Percentiles rank a stretch among this genome's conserved stretches.
Conservation (phyloP, 371 early-diverging fungal species). For the Mortierella sp. region DNA sequence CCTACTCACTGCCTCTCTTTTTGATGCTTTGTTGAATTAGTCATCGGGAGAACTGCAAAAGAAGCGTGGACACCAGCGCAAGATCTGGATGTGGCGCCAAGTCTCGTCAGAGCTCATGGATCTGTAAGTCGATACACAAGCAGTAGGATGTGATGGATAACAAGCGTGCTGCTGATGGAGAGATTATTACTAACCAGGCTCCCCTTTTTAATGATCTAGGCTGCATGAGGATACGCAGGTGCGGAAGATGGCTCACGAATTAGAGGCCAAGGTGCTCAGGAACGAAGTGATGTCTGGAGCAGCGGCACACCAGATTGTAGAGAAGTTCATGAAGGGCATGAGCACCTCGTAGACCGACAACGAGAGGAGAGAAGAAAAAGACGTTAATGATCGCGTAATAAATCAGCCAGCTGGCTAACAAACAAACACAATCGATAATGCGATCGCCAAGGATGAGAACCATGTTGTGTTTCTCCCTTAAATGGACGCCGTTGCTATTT, state of each 20-base stretch:
- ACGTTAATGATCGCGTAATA: background rate
- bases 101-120: slow-evolving; percentile 70
- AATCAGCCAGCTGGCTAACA: background rate
- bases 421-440: no score
- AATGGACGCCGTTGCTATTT: background rate
- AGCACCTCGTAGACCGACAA: slow-evolving; percentile 7
- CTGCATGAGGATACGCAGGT: slow-evolving; percentile 59
- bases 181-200: background rate
- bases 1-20: background rate
- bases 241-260: slow-evolving; percentile 48
- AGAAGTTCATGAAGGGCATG: slow-evolving; percentile 59
- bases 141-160: background rate
- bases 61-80: slow-evolving; percentile 71
- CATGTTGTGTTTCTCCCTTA: no score
- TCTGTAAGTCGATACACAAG: slow-evolving; percentile 32
- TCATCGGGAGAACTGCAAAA: slow-evolving; percentile 61
- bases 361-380: background rate
- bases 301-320: slow-evolving; percentile 68
- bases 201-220: slow-evolving; percentile 16
- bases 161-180: background rate
- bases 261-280: slow-evolving; percentile 62
- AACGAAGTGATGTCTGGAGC: slow-evolving; percentile 67
- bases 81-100: slow-evolving; percentile 84
- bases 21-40: slow-evolving; percentile 21
- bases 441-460: no score